Percentiles rank a stretch among this genome's conserved stretches.
phyloP scores from a whole-genome alignment of 2,329 filamentous ascomycete species.

The Didymella glomerata region DNA sequence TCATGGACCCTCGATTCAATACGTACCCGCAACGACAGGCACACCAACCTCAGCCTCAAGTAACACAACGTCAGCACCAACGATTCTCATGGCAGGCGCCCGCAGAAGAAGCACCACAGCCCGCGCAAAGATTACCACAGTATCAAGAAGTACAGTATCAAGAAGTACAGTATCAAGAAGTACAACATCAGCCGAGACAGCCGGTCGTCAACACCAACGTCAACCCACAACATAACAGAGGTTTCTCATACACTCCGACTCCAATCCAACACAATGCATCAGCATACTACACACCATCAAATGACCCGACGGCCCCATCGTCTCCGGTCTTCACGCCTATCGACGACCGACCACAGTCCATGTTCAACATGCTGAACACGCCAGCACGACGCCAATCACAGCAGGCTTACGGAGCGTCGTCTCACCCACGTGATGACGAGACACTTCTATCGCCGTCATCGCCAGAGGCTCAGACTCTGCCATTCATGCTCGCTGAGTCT shows the following conservation, averaged over 20 bases:
- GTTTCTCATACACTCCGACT: conserved; percentile 50
- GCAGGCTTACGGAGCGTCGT: conserved; percentile 29
- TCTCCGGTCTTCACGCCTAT: conserved; percentile 39
- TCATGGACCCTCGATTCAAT: conserved; percentile 38
- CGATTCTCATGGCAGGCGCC: conserved; percentile 24
- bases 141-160: conserved; percentile 19
- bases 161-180: conserved; percentile 16
- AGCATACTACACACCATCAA: conserved; percentile 36
- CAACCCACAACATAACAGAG: conserved; percentile 32
- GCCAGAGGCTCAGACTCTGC: conserved; percentile 32
- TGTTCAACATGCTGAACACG: conserved; percentile 32
- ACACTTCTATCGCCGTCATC: conserved; percentile 38
- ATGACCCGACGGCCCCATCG: conserved; percentile 39
- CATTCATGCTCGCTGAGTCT: conserved; percentile 39
- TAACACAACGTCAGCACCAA: conserved; percentile 25
- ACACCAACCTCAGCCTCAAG: conserved; percentile 28
- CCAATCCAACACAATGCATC: conserved; percentile 45
- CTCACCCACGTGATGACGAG: conserved; percentile 39
- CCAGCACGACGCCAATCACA: conserved; percentile 35
- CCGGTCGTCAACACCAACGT: conserved; percentile 9
- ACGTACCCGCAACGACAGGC: conserved; percentile 22
- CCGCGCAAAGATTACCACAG: conserved; percentile 5
- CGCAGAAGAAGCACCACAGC: conserved; percentile 4
- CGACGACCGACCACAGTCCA: conserved; percentile 40
- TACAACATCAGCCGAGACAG: conserved; percentile 10